Percentiles rank a stretch among this genome's conserved stretches.
phyloP scores from a whole-genome alignment of 345 rosid genomes.

The Sapria himalayana region DNA sequence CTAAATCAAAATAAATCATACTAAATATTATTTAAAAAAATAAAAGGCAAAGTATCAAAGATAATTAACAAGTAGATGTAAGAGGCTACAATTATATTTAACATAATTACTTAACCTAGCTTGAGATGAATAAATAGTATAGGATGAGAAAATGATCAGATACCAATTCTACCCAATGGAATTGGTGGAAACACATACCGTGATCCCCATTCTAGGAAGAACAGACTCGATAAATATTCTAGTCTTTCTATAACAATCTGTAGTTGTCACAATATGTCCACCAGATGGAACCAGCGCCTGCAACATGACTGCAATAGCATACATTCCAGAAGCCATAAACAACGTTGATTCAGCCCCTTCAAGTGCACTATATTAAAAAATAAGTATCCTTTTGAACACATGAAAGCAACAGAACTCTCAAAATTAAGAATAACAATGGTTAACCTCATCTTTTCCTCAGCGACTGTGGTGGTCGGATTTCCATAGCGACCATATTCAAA shows the following conservation, averaged over 20 bases:
- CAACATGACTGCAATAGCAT: constrained; percentile 77
- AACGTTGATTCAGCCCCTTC: constrained; percentile 93
- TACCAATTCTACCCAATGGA: too few relatives aligned
- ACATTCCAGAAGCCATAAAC: constrained; percentile 96
- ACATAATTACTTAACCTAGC: too few relatives aligned
- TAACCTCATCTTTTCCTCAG: constrained; percentile 81
- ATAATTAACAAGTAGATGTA: too few relatives aligned
- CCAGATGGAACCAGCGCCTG: constrained; percentile 95
- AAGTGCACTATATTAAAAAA: constrained; percentile 40
- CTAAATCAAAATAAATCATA: too few relatives aligned
- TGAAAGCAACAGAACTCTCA: neutral
- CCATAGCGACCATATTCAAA: constrained; percentile 98
- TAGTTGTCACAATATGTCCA: constrained; percentile 86
- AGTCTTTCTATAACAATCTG: constrained; percentile 88
- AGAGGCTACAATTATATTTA: too few relatives aligned
- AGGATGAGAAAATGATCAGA: too few relatives aligned
- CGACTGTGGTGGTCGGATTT: constrained; percentile 75
- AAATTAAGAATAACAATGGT: neutral
- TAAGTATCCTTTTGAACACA: constrained; percentile 1
- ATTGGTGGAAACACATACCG: constrained; percentile 17
- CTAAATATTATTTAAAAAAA: too few relatives aligned
- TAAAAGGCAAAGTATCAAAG: too few relatives aligned
- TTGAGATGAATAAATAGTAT: too few relatives aligned
- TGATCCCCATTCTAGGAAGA: constrained; percentile 87
- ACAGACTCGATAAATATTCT: constrained; percentile 82